Evolutionary conservation across 441 rosid genomes (phyloP).

Genomic region (Jatropha podagrica): DNA sequence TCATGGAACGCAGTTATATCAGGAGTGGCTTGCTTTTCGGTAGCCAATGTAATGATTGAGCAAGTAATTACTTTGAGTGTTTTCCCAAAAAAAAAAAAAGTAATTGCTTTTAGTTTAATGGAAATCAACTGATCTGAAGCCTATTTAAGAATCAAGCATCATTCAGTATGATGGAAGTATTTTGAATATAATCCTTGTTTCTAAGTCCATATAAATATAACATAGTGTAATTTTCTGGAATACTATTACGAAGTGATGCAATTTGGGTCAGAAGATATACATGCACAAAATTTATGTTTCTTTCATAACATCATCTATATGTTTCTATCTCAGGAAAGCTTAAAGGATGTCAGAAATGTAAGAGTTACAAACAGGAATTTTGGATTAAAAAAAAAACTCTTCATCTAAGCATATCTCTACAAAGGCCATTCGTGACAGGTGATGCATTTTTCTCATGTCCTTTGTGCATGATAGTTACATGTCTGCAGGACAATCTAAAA

Average conservation of each 20-base stretch:
- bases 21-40: neutral
- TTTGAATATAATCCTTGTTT: too few species aligned
- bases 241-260: neutral
- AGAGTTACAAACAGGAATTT: neutral
- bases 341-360: constrained; percentile 10
- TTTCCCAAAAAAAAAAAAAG: too few species aligned
- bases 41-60: neutral
- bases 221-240: neutral
- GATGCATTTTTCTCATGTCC: neutral
- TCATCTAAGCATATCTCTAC: constrained; percentile 9
- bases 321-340: constrained; percentile 1
- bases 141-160: neutral
- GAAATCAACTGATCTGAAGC: neutral
- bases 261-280: neutral
- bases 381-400: constrained; percentile 2
- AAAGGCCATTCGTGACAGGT: constrained; percentile 12
- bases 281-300: neutral
- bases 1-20: neutral
- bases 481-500: neutral
- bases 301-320: neutral
- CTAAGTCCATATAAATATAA: too few species aligned
- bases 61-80: neutral
- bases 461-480: neutral
- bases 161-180: too few species aligned
- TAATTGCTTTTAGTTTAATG: neutral